A percentile compares a stretch with the other conserved stretches of the same genome.
phyloP scores from a whole-genome alignment of 169 alveolate genomes.

The Plasmodium relictum region DNA sequence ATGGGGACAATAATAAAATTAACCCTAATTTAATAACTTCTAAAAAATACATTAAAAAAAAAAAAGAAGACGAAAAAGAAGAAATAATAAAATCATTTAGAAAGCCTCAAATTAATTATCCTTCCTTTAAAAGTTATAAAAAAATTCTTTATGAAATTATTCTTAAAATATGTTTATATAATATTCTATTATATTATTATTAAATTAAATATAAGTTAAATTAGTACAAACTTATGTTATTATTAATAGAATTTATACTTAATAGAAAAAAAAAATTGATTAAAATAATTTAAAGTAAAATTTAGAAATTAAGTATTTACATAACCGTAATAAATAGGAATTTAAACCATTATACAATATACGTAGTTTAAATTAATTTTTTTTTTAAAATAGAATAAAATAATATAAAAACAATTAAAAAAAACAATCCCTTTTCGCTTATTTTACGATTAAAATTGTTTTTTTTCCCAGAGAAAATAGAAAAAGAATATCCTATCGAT shows the following conservation, averaged over 20 bases:
- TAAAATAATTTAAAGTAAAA: too few relatives aligned
- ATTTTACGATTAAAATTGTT: background rate
- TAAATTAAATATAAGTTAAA: too few relatives aligned
- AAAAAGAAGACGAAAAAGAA: slow-evolving; percentile 14
- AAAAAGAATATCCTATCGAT: slow-evolving; percentile 40
- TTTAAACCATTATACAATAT: too few relatives aligned
- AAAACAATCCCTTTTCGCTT: background rate
- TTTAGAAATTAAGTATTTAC: too few relatives aligned
- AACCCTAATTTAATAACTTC: slow-evolving; percentile 26
- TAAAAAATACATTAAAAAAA: slow-evolving; percentile 12
- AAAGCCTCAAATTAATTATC: slow-evolving; percentile 38
- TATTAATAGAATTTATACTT: background rate
- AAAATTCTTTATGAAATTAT: too few relatives aligned
- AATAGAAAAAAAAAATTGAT: too few relatives aligned
- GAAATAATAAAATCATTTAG: background rate
- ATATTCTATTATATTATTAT: too few relatives aligned
- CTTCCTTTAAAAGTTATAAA: slow-evolving; percentile 19
- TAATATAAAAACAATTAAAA: background rate
- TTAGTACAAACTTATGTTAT: background rate
- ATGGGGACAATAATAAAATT: slow-evolving; percentile 66
- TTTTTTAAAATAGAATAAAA: too few relatives aligned
- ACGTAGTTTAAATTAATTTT: too few relatives aligned
- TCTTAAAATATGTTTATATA: too few relatives aligned
- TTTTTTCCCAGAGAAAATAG: slow-evolving; percentile 19
- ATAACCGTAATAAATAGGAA: too few relatives aligned